phyloP scores from a whole-genome alignment of 148 eudicot genomes.

The Fagopyrum homotropicum region DNA sequence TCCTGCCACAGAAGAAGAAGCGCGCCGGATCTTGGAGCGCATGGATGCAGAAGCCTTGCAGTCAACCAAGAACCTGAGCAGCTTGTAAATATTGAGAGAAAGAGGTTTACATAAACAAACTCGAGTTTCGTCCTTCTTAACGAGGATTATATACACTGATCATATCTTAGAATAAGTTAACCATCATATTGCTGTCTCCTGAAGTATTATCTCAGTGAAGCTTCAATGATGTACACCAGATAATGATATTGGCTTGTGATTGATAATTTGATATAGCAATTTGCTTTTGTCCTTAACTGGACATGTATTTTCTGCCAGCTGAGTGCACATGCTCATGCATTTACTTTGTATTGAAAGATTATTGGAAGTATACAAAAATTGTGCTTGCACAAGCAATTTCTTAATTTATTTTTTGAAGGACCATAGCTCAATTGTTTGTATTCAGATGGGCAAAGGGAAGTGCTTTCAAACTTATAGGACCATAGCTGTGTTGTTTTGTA shows the following conservation, averaged over 20 bases:
- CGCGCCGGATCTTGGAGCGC: slow-evolving; percentile 59
- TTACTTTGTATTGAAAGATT: background rate
- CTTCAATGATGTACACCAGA: slow-evolving; percentile 3
- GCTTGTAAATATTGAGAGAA: background rate
- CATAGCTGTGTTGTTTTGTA: background rate
- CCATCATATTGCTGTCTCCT: background rate
- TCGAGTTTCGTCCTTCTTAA: background rate
- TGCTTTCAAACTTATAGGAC: background rate
- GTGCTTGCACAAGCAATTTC: background rate
- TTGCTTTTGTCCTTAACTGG: background rate
- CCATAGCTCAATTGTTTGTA: background rate
- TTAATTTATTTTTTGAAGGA: background rate
- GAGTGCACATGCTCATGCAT: background rate
- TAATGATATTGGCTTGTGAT: background rate
- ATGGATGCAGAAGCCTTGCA: slow-evolving; percentile 57
- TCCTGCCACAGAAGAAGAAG: slow-evolving; percentile 85
- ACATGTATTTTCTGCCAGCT: background rate
- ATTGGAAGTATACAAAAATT: background rate
- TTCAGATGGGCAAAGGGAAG: background rate
- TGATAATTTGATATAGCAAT: background rate
- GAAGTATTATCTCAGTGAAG: background rate
- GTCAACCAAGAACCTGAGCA: slow-evolving; percentile 18
- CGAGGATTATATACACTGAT: background rate
- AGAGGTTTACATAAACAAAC: background rate
- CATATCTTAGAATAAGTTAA: slow-evolving; percentile 2